phyloP scores from a whole-genome alignment of 805 yeast genomes.

The Lipomyces yamadae region DNA sequence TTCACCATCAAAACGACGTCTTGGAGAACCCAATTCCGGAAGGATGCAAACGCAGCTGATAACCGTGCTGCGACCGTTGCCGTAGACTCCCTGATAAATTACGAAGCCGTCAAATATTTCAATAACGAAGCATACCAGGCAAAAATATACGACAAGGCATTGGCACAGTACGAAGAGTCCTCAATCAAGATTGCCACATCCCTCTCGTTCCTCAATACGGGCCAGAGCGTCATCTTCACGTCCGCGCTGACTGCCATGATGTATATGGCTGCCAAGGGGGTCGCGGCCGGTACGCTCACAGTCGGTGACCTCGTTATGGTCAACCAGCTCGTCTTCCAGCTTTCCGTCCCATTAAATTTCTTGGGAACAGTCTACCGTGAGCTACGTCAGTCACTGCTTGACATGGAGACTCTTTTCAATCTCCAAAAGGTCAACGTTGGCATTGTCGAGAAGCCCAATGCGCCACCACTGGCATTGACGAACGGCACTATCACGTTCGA shows the following conservation, averaged over 20 bases:
- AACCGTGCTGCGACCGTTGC: slow-evolving; percentile 96
- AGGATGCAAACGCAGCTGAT: slow-evolving; percentile 90
- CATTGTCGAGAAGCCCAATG: slow-evolving; percentile 65
- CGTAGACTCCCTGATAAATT: slow-evolving; percentile 88
- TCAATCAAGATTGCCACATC: slow-evolving; percentile 76
- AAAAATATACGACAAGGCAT: slow-evolving; percentile 74
- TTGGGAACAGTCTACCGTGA: slow-evolving; percentile 95
- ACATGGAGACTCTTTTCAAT: slow-evolving; percentile 93
- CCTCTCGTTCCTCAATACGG: slow-evolving; percentile 71
- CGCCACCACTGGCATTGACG: slow-evolving; percentile 61
- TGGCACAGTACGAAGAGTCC: slow-evolving; percentile 73
- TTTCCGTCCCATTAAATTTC: slow-evolving; percentile 92
- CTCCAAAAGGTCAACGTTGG: slow-evolving; percentile 74
- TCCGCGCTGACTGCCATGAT: slow-evolving; percentile 93
- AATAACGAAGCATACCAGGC: slow-evolving; percentile 86
- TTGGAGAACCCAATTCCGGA: slow-evolving; percentile 92
- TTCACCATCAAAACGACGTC: slow-evolving; percentile 93
- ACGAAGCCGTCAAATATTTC: slow-evolving; percentile 92
- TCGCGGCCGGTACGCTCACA: slow-evolving; percentile 76
- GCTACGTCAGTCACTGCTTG: slow-evolving; percentile 86
- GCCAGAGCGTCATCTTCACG: slow-evolving; percentile 80
- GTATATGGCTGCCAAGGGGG: slow-evolving; percentile 92
- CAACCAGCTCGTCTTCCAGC: slow-evolving; percentile 93
- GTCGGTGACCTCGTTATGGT: slow-evolving; percentile 95
- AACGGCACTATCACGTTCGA: slow-evolving; percentile 87